Base-by-base conservation (phyloP, 2,329 filamentous ascomycete genomes). In the Cordyceps cicadae region DNA sequence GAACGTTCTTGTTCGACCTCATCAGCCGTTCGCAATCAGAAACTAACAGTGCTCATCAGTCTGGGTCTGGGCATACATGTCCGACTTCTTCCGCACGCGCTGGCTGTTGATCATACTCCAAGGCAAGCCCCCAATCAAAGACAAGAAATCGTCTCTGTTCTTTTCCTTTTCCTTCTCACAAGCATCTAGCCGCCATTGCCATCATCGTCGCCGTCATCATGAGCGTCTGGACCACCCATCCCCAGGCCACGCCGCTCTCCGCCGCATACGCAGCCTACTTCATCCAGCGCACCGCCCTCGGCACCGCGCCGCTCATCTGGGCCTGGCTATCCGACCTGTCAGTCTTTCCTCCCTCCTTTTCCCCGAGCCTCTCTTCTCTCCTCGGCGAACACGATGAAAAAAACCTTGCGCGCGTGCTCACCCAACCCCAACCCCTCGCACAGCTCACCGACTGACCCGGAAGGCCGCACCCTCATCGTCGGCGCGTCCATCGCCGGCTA, bases 1-100 rank as follows among this genome's bases (percentile, higher is more conserved):
- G 67, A 68, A 51, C 9, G 64, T 62, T 8, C 2, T 26, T 15
- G 3, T 26, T 19, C 7, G 12, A 4, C 14, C n/a, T 2, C 7
- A 14, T 19, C 1, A 14, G 24, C 3, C 5, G 7, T 3, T 24
- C 24, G 4, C 2, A 24, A 24, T 24, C 3, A 24, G 4, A 24
- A 24, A 24, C 46, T 57, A 57, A 57, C 12, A 15, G 32, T 7
- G 9, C 21, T 12, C 3, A 15, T 29, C 5, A 75, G 80, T 82
- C 1, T 82, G 79, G 79, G 72, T 80, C 14, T 82, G 80, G 79
- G 79, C 79, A 0, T 73, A 81, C 2, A 66, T 81, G 0, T 82
- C 80, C 0, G 80, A 82, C 66, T 66, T 75, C 9, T 64, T 82
- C 1, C 72, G 74, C 43, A 80, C 79, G 0, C 70, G 80, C 24